Percentiles rank a stretch among this genome's conserved stretches.
Conservation (phyloP, 345 rosid species). For the Lepidium sativum region DNA sequence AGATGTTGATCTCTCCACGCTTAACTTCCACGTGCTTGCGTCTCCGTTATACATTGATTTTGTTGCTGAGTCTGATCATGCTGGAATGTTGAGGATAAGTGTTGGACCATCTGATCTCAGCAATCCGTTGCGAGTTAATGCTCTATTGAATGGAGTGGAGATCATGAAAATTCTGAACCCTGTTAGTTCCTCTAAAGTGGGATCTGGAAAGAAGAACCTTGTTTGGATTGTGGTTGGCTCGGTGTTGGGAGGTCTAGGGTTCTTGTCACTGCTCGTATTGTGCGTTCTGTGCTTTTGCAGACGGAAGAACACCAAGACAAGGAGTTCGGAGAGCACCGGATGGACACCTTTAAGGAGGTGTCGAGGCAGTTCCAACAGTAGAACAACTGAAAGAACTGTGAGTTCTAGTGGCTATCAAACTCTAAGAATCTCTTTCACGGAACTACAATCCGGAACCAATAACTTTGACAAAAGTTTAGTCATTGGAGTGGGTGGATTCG, state of each 20-base stretch:
- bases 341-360: constrained; percentile 76
- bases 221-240: constrained; percentile 49
- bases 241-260: constrained; percentile 50
- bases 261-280: constrained; percentile 30
- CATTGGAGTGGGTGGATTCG: constrained; percentile 89
- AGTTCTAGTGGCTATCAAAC: constrained; percentile 54
- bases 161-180: constrained; percentile 60
- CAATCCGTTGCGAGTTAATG: constrained; percentile 43
- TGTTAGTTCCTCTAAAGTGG: constrained; percentile 15
- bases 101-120: constrained; percentile 91
- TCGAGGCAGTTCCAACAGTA: constrained; percentile 65
- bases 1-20: constrained; percentile 73
- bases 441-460: constrained; percentile 62
- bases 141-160: constrained; percentile 82
- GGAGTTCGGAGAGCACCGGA: constrained; percentile 51
- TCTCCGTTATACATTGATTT: constrained; percentile 74
- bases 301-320: constrained; percentile 25
- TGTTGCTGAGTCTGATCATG: constrained; percentile 49
- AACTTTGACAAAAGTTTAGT: constrained; percentile 63
- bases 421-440: constrained; percentile 65
- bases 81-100: constrained; percentile 46
- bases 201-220: constrained; percentile 29
- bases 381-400: constrained; percentile 62
- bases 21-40: constrained; percentile 51
- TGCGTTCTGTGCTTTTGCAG: constrained; percentile 32